These are phyloP conservation scores for Plasmodium blacklocki DNA, from an alignment of 169 alveolate genomes.

Conservation along the genomic window DNA sequence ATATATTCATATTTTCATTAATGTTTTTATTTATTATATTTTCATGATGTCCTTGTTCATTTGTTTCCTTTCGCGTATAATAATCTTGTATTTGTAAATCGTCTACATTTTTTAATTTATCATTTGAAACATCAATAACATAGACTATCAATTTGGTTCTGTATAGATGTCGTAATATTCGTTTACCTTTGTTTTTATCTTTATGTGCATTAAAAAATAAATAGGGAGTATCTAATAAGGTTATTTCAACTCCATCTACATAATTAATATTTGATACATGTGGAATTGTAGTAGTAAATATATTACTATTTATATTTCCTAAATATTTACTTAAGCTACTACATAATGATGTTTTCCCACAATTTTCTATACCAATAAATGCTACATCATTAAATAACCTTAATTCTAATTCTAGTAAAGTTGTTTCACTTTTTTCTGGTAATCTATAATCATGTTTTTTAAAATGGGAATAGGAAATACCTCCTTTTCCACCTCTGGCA, in stretches of 20 bases:
- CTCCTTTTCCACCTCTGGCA: constrained; percentile 89
- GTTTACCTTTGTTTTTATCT: constrained; percentile 42
- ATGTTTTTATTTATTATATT: background rate
- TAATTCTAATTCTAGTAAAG: constrained; percentile 81
- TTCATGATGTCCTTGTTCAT: background rate
- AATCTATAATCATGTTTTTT: constrained; percentile 86
- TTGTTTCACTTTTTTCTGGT: constrained; percentile 85
- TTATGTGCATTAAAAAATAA: constrained; percentile 72
- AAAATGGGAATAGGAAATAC: constrained; percentile 86
- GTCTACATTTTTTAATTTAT: constrained; percentile 55
- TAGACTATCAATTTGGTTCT: constrained; percentile 83
- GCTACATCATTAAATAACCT: constrained; percentile 86
- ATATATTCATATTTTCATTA: background rate
- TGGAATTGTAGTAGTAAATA: constrained; percentile 86
- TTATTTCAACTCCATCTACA: constrained; percentile 84
- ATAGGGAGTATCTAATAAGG: constrained; percentile 85
- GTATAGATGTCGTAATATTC: constrained; percentile 82
- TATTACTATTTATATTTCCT: constrained; percentile 85
- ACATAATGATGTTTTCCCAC: constrained; percentile 84
- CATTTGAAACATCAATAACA: constrained; percentile 81
- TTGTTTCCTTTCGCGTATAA: constrained; percentile 16
- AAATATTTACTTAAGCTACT: constrained; percentile 83
- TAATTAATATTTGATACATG: constrained; percentile 84
- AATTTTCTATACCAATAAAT: constrained; percentile 83
- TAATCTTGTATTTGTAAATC: constrained; percentile 47